Conservation (phyloP, 2,329 filamentous ascomycete species). For the Tolypocladium endophyticum region DNA sequence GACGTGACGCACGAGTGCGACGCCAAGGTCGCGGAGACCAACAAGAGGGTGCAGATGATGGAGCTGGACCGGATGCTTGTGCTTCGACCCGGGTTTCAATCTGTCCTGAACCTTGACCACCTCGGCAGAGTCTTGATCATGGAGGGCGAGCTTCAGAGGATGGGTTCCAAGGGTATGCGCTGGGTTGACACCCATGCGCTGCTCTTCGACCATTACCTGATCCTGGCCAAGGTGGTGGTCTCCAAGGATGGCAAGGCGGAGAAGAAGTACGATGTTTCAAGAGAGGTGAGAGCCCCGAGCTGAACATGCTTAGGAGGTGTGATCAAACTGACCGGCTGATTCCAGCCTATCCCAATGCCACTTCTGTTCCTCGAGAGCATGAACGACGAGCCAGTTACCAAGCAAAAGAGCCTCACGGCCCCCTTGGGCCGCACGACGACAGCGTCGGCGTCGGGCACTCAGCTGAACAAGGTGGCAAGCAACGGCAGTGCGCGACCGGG, state of each 20-base stretch:
- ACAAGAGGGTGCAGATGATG: slow-evolving; percentile 79
- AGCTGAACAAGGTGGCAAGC: slow-evolving; percentile 44
- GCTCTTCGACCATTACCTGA: slow-evolving; percentile 92
- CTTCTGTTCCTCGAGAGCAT: slow-evolving; percentile 84
- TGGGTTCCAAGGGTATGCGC: slow-evolving; percentile 78
- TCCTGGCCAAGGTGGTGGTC: slow-evolving; percentile 71
- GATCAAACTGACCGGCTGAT: slow-evolving; percentile 13
- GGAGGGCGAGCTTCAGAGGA: slow-evolving; percentile 79
- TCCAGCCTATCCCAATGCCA: slow-evolving; percentile 85
- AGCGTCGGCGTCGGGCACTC: slow-evolving; percentile 48
- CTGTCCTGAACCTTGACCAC: slow-evolving; percentile 84
- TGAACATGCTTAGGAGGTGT: neutral
- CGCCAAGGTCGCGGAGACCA: slow-evolving; percentile 81
- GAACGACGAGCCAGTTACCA: slow-evolving; percentile 83
- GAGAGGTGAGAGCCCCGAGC: slow-evolving; percentile 47
- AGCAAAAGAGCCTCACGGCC: slow-evolving; percentile 63
- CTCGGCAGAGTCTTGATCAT: slow-evolving; percentile 85
- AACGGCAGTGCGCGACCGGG: slow-evolving; percentile 43
- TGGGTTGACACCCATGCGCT: slow-evolving; percentile 93
- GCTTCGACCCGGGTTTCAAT: slow-evolving; percentile 77
- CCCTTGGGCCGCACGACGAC: slow-evolving; percentile 49
- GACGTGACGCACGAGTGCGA: slow-evolving; percentile 85
- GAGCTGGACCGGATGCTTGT: slow-evolving; percentile 78
- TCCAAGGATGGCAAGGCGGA: slow-evolving; percentile 60
- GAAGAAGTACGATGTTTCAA: slow-evolving; percentile 90